Base-by-base conservation (phyloP, 192 early-diverging fungal genomes). In the Coemansia sp. region DNA sequence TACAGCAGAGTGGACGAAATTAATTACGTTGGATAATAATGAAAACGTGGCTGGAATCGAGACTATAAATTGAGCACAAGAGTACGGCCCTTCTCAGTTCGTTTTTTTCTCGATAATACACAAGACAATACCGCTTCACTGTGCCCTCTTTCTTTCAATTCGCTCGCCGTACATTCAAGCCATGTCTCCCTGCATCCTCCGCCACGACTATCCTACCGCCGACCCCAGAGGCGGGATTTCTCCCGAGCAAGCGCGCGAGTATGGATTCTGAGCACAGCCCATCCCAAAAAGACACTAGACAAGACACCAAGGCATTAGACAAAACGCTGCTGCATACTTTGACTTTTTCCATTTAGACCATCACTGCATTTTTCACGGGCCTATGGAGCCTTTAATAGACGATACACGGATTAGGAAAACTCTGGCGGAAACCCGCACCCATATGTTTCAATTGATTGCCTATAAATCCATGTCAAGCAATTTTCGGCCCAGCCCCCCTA, bases 141-240 rank as follows among this genome's bases (percentile, higher is more conserved):
- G 25, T 16, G 1, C 25, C 28, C n/a, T 0, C 50, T 6, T 12
- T 53, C 10, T 31, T 56, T 34, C 25, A 13, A 28, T 18, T 37
- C 34, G 33, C 53, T 35, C 53, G 10, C 53, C 28, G 16, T n/a
- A 14, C 56, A 20, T 31, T n/a, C 28, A 18, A 13, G 16, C 5
- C 68, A 69, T 69, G 68, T 62, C 60, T 9, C 50, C 68, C 7
- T 62, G 37, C 50, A 53, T 45, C 50, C 50, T 41, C 53, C 28
- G 39, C 53, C 59, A 71, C 34, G 77, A 79, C 48, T 79, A 79
- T 21, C 72, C 72, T 5, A 74, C 72, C 20, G 61, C 55, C 28
- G 68, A 75, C 25, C 73, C 73, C 33, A 50, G 68, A 0, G 59
- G 56, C 28, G 73, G 64, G 39, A 69, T 70, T 6, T 36, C 58